Conservation (phyloP, 2,329 filamentous ascomycete species). For the Pyricularia grisea region DNA sequence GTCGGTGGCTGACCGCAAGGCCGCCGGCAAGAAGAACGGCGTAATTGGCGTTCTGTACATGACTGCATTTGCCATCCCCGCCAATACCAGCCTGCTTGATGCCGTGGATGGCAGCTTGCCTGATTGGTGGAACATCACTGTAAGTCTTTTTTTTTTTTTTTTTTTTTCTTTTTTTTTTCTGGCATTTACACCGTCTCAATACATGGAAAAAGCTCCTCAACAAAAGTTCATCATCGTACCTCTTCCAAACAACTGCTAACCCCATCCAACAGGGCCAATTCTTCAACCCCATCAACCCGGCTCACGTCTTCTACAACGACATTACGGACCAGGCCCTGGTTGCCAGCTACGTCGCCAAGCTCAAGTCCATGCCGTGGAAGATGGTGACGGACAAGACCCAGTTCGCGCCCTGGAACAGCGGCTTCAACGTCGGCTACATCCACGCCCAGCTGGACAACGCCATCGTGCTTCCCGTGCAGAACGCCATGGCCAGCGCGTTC, state of each 20-base stretch:
- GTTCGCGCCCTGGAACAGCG: conserved; percentile 7
- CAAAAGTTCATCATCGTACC: background rate
- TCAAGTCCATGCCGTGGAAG: conserved; percentile 3
- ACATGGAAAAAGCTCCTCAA: background rate
- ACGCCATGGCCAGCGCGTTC: conserved; percentile 6
- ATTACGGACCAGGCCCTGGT: conserved; percentile 4
- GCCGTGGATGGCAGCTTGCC: conserved; percentile 4
- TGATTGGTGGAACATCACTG: conserved; percentile 6
- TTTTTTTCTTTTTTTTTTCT: background rate
- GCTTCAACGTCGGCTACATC: conserved; percentile 6
- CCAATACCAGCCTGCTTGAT: conserved; percentile 5
- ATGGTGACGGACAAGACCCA: conserved; percentile 2
- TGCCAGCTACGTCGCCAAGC: conserved; percentile 4
- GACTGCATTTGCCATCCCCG: conserved; percentile 6
- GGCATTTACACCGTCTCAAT: too few species aligned
- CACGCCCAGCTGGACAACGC: conserved; percentile 9
- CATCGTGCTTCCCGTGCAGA: conserved; percentile 5
- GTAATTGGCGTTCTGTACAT: conserved; percentile 7
- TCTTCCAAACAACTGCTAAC: conserved; percentile 3
- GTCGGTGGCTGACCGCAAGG: conserved; percentile 3
- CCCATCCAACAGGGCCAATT: background rate
- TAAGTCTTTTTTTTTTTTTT: too few species aligned
- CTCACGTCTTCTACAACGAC: conserved; percentile 7
- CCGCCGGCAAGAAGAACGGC: conserved; percentile 3
- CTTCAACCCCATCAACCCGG: background rate